A percentile compares a stretch with the other conserved stretches of the same genome.
These are phyloP conservation scores for Fraxinus dipetala DNA, from an alignment of 305 asterid species.

Conservation along the genomic window DNA sequence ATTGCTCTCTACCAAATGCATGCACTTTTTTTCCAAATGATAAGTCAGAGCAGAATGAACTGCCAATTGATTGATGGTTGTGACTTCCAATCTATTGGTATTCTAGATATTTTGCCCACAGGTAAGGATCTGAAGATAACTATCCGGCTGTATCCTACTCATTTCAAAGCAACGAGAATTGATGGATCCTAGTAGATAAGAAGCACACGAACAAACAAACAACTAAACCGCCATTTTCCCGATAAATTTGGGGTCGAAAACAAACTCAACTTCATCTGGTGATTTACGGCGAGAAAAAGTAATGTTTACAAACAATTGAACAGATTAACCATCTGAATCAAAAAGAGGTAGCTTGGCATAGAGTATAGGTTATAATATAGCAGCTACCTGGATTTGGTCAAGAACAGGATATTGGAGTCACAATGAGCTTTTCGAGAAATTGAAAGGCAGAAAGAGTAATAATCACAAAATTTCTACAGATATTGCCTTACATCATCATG, in stretches of 20 bases:
- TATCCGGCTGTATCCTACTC: background rate
- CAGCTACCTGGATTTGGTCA: background rate
- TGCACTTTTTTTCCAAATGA: background rate
- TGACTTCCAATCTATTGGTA: background rate
- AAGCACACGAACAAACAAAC: background rate
- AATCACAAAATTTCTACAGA: background rate
- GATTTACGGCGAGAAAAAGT: background rate
- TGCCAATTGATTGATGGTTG: constrained; percentile 10
- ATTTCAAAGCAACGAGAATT: background rate
- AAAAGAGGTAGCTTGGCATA: background rate
- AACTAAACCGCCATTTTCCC: background rate
- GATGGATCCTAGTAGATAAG: background rate
- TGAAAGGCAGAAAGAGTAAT: background rate
- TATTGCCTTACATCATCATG: background rate
- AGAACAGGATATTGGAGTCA: background rate
- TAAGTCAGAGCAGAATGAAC: background rate
- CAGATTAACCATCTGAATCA: background rate
- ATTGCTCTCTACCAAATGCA: background rate
- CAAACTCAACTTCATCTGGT: background rate
- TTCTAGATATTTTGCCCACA: background rate
- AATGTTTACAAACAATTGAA: background rate
- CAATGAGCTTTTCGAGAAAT: background rate
- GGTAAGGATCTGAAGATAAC: background rate
- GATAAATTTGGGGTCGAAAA: background rate
- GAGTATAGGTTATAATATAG: background rate